These are phyloP conservation scores for Arctium minus DNA, from an alignment of 129 eudicot genomes.

Conservation along the genomic window DNA sequence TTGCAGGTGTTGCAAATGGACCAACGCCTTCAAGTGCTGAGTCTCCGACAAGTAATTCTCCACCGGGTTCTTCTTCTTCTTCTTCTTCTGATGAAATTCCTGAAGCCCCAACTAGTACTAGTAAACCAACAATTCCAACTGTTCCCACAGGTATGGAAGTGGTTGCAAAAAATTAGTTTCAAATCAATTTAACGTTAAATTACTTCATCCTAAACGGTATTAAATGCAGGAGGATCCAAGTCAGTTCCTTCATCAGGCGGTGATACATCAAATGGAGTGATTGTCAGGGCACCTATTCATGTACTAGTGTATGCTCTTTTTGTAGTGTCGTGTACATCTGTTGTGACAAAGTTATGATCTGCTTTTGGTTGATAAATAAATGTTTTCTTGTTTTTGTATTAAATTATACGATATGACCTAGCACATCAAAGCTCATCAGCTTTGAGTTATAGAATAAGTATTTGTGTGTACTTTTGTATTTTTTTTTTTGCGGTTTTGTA, in stretches of 20 bases:
- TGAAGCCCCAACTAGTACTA: conserved; percentile 7
- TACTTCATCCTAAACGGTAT: no score
- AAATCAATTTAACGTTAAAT: no score
- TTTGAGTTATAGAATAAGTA: no score
- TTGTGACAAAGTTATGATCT: conserved; percentile 21
- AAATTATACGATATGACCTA: not conserved
- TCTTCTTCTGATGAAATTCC: conserved; percentile 12
- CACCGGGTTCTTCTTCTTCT: conserved; percentile 13
- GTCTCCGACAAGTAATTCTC: conserved; percentile 29
- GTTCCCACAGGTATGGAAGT: conserved; percentile 9
- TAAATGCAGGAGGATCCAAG: conserved; percentile 42
- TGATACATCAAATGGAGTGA: conserved; percentile 25
- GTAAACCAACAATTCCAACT: not conserved
- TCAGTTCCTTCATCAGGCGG: conserved; percentile 14
- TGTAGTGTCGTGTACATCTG: conserved; percentile 21
- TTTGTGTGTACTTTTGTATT: no score
- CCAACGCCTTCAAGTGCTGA: conserved; percentile 30
- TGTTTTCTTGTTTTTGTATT: not conserved
- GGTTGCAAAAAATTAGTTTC: not conserved
- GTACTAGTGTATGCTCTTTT: conserved; percentile 21
- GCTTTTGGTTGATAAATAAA: not conserved
- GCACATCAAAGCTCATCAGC: not conserved
- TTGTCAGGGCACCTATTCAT: conserved; percentile 3
- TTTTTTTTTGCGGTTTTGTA: no score
- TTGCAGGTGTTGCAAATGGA: conserved; percentile 27